Evolutionary conservation across 768 basidiomycete species (phyloP).

Genomic region (Artomyces pyxidatus): DNA sequence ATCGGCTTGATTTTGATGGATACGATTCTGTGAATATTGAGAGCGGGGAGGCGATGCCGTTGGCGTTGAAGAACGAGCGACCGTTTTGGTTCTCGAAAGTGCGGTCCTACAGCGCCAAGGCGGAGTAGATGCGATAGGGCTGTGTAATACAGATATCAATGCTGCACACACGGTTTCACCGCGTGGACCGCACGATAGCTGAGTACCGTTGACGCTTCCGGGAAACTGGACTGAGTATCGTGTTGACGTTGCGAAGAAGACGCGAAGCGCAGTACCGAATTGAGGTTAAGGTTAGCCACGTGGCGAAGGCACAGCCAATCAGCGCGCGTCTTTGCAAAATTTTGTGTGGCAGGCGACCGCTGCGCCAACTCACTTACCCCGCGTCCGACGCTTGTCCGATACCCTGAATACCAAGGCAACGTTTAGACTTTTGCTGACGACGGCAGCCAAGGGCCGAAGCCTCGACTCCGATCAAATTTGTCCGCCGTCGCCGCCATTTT

Average conservation of each 20-base stretch:
- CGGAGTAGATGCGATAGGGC: too few relatives aligned
- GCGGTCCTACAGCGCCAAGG: constrained; percentile 41
- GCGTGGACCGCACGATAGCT: too few relatives aligned
- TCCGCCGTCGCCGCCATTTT: not conserved
- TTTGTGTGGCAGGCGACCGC: not conserved
- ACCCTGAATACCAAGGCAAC: constrained; percentile 7
- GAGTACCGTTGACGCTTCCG: too few relatives aligned
- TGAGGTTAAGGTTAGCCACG: not conserved
- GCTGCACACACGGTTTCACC: too few relatives aligned
- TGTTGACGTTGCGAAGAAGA: not conserved
- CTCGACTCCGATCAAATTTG: not conserved
- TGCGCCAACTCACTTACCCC: constrained; percentile 9
- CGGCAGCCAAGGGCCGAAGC: too few relatives aligned
- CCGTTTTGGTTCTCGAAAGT: constrained; percentile 96
- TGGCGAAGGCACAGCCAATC: constrained; percentile 3
- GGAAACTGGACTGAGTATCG: not conserved
- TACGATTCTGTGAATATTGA: constrained; percentile 75
- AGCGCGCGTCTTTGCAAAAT: not conserved
- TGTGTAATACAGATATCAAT: too few relatives aligned
- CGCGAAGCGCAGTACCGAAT: not conserved
- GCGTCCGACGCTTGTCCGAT: constrained; percentile 6
- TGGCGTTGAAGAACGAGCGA: constrained; percentile 74
- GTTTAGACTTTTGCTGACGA: not conserved
- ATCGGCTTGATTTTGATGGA: constrained; percentile 62
- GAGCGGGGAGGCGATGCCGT: constrained; percentile 60